Evolutionary conservation across 495 filamentous ascomycete genomes (phyloP).

Genomic region (Echria macrotheca): DNA sequence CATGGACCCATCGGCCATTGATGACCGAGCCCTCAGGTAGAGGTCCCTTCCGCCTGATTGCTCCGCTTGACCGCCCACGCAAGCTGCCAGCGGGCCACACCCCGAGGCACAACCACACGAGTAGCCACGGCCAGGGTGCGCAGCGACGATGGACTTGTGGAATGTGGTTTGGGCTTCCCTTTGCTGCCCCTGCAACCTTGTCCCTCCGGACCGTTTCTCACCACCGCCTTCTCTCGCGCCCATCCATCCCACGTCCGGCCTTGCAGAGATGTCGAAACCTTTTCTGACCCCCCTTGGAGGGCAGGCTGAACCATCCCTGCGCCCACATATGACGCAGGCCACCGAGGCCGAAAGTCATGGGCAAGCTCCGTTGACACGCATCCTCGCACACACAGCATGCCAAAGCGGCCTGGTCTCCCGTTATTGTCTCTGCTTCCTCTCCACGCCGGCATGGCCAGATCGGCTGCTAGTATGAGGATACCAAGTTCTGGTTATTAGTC

Average conservation of each 20-base stretch:
- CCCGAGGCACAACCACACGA: slow-evolving; percentile 14
- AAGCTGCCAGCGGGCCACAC: slow-evolving; percentile 5
- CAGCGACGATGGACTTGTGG: too few relatives aligned
- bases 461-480: slow-evolving; percentile 21
- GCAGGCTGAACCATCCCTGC: slow-evolving; percentile 31
- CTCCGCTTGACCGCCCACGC: slow-evolving; percentile 31
- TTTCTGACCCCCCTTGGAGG: slow-evolving; percentile 24
- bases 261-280: slow-evolving; percentile 28
- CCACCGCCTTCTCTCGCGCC: slow-evolving; percentile 15
- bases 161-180: slow-evolving; percentile 18
- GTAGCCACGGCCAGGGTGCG: slow-evolving; percentile 17
- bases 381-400: slow-evolving; percentile 29
- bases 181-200: slow-evolving; percentile 18
- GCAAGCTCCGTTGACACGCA: slow-evolving; percentile 30
- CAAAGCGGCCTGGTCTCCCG: slow-evolving; percentile 26
- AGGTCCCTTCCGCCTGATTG: slow-evolving; percentile 19
- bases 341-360: slow-evolving; percentile 27
- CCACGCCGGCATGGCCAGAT: slow-evolving; percentile 22
- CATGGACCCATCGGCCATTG: too few relatives aligned
- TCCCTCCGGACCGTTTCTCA: slow-evolving; percentile 10
- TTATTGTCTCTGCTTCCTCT: slow-evolving; percentile 22
- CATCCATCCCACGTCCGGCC: slow-evolving; percentile 26
- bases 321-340: slow-evolving; percentile 30
- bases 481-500: slow-evolving; percentile 24
- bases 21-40: too few relatives aligned